Conservation (phyloP, 2,329 filamentous ascomycete species). For the Diaporthe ilicicola region DNA sequence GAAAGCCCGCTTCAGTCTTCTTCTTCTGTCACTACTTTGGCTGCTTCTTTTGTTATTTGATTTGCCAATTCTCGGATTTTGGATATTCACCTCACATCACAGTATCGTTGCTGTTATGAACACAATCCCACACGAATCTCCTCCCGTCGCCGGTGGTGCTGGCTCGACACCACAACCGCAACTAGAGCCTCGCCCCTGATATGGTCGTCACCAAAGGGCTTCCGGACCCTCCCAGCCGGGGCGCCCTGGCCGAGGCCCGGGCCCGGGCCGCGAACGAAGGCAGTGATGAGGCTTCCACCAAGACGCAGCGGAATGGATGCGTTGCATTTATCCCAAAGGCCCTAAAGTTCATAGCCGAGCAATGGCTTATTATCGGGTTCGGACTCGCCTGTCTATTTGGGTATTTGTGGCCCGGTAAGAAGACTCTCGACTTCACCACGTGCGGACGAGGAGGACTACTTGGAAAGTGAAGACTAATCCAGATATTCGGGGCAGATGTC, state of each 20-base stretch:
- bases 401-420: conserved; percentile 53
- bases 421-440: no score
- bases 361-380: conserved; percentile 73
- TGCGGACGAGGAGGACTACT: not conserved
- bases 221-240: not conserved
- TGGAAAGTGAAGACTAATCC: not conserved
- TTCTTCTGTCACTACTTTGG: not conserved
- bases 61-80: not conserved
- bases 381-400: conserved; percentile 59
- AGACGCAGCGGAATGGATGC: conserved; percentile 14
- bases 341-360: conserved; percentile 54
- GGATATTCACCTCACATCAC: not conserved
- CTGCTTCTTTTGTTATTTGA: not conserved
- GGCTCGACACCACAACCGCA: conserved; percentile 2
- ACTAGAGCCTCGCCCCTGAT: conserved; percentile 9
- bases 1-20: not conserved
- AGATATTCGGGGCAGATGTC: conserved; percentile 46
- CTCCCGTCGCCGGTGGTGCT: conserved; percentile 7
- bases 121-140: conserved; percentile 10
- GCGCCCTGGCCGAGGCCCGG: not conserved
- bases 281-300: not conserved
- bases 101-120: conserved; percentile 22
- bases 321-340: not conserved
- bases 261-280: not conserved
- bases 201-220: conserved; percentile 31